Evolutionary conservation across 2,329 filamentous ascomycete genomes (phyloP).

Genomic region (Xylariaceae sp.): DNA sequence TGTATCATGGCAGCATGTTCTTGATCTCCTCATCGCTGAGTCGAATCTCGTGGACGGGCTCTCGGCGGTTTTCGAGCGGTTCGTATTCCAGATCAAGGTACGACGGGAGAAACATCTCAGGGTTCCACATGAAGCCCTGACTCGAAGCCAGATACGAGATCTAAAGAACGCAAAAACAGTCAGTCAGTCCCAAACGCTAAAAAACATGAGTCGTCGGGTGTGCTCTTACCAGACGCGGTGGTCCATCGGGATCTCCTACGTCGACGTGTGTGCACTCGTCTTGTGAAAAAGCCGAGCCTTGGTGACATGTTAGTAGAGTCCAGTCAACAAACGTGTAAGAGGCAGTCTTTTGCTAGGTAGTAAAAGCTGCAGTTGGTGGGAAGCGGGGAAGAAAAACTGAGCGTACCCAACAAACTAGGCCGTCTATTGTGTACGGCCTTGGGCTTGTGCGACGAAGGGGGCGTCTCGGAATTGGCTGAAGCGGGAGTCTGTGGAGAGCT

Average conservation of each 20-base stretch:
- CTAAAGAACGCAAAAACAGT: constrained; percentile 37
- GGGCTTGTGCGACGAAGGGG: constrained; percentile 37
- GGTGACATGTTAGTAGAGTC: constrained; percentile 22
- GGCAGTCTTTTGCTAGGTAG: constrained; percentile 6
- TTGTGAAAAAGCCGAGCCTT: constrained; percentile 66
- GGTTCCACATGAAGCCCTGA: constrained; percentile 80
- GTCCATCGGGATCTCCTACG: constrained; percentile 68
- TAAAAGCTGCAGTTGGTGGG: background rate
- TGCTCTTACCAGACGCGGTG: constrained; percentile 60
- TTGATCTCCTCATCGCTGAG: constrained; percentile 72
- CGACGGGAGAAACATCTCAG: constrained; percentile 76
- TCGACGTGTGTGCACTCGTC: constrained; percentile 77
- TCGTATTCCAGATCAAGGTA: constrained; percentile 71
- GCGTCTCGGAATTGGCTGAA: constrained; percentile 38
- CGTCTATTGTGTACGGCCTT: constrained; percentile 50
- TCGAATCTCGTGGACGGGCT: constrained; percentile 72
- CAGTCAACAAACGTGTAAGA: background rate
- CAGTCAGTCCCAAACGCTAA: constrained; percentile 18
- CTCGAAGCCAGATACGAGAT: constrained; percentile 75
- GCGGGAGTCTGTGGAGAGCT: constrained; percentile 47
- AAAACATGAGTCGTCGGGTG: background rate
- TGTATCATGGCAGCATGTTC: constrained; percentile 57
- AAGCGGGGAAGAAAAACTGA: background rate
- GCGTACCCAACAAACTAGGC: constrained; percentile 57
- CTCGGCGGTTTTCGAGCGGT: constrained; percentile 68